Conservation (phyloP, 495 filamentous ascomycete species). For the Lasiosphaeriaceae sp. region DNA sequence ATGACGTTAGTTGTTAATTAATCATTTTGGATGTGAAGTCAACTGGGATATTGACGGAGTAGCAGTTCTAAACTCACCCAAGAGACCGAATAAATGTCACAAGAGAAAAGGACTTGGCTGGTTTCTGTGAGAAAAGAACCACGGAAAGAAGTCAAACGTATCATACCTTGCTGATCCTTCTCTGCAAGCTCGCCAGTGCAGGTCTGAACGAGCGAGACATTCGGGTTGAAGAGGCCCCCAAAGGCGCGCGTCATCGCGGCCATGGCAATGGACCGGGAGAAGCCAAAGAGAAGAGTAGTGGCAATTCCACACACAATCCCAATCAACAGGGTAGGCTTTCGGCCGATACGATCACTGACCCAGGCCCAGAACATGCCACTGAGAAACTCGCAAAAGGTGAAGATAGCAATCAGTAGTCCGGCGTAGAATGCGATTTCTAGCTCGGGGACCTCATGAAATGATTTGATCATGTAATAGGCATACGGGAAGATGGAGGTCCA, state of each 20-base stretch:
- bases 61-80: constrained; percentile 2
- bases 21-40: not conserved
- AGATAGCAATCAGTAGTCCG: not conserved
- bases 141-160: not conserved
- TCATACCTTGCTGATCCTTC: constrained; percentile 10
- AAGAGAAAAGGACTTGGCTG: constrained; percentile 10
- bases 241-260: constrained; percentile 5
- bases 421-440: constrained; percentile 9
- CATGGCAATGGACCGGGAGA: constrained; percentile 2
- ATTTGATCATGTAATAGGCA: constrained; percentile 12
- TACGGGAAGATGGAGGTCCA: constrained; percentile 11
- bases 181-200: constrained; percentile 9
- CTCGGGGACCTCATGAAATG: constrained; percentile 4
- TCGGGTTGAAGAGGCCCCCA: constrained; percentile 8
- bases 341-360: constrained; percentile 9
- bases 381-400: constrained; percentile 11
- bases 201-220: constrained; percentile 8
- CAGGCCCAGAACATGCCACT: constrained; percentile 10
- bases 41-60: not conserved
- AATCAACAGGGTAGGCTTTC: constrained; percentile 7
- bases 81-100: constrained; percentile 10
- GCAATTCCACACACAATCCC: not conserved
- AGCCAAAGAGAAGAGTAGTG: not conserved
- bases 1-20: not conserved
- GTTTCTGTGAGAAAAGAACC: not conserved